These are phyloP conservation scores for Melanopsichium pennsylvanicum DNA, from an alignment of 1,284 basidiomycete species.

Conservation along the genomic window DNA sequence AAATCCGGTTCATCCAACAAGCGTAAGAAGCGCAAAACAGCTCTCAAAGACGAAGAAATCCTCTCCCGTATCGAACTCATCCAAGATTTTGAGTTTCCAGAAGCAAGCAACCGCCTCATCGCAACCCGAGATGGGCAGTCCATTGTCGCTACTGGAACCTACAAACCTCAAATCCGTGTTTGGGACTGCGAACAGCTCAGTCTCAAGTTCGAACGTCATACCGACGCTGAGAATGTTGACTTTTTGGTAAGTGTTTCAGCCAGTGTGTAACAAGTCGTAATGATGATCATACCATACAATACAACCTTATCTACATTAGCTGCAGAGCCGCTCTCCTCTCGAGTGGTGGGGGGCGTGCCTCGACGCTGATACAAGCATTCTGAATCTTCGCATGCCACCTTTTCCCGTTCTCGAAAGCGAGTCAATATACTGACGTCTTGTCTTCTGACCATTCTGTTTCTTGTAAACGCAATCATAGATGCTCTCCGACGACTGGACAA, in stretches of 20 bases:
- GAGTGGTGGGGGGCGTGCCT: too few relatives aligned
- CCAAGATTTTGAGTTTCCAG: conserved; percentile 95
- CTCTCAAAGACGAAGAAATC: conserved; percentile 52
- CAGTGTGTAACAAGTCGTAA: not conserved
- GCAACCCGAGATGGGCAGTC: conserved; percentile 90
- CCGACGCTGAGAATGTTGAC: conserved; percentile 96
- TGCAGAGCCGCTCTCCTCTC: conserved; percentile 31
- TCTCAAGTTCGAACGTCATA: conserved; percentile 94
- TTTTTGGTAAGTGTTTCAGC: conserved; percentile 79
- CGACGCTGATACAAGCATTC: conserved; percentile 47
- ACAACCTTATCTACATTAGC: conserved; percentile 59
- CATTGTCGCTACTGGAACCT: conserved; percentile 92
- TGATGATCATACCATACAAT: conserved; percentile 42
- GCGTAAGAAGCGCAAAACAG: conserved; percentile 57
- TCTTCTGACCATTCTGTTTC: not conserved
- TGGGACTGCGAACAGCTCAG: conserved; percentile 94
- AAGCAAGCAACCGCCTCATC: conserved; percentile 89
- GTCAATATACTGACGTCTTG: too few relatives aligned
- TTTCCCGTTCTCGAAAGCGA: too few relatives aligned
- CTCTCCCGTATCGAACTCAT: conserved; percentile 62
- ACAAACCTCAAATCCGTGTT: conserved; percentile 96
- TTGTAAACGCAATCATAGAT: conserved; percentile 72
- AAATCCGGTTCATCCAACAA: conserved; percentile 62
- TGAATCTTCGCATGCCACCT: conserved; percentile 12
- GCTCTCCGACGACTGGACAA: conserved; percentile 98